A percentile compares a stretch with the other conserved stretches of the same genome.
phyloP scores from a whole-genome alignment of 805 yeast genomes.

The Ogataea dorogensis region DNA sequence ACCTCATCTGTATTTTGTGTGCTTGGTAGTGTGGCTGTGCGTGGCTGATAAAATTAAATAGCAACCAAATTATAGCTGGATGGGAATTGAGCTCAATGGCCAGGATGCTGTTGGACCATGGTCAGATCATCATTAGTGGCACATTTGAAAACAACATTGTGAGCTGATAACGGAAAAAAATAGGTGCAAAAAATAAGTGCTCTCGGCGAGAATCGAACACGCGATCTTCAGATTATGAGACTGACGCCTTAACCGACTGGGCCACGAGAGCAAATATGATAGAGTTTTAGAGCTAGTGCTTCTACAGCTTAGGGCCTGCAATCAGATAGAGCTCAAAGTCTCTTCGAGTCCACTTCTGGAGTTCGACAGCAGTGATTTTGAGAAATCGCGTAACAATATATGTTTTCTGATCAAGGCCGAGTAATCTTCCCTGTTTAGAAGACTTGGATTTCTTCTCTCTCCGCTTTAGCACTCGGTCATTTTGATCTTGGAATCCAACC shows the following conservation, averaged over 20 bases:
- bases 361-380: background rate
- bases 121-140: no score
- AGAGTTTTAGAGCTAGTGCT: background rate
- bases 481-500: constrained; percentile 17
- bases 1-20: constrained; percentile 9
- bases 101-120: no score
- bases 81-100: no score
- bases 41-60: constrained; percentile 4
- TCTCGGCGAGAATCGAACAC: constrained; percentile 42
- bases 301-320: background rate
- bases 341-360: constrained; percentile 12
- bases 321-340: constrained; percentile 13
- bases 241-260: constrained; percentile 42
- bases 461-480: background rate
- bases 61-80: constrained; percentile 4
- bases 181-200: constrained; percentile 28
- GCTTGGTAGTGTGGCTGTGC: constrained; percentile 7
- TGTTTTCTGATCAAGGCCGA: background rate
- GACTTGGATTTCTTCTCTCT: background rate
- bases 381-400: constrained; percentile 11
- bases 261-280: constrained; percentile 35
- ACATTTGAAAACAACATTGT: no score
- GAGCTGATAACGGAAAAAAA: no score
- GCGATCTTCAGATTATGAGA: constrained; percentile 42
- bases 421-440: background rate